phyloP scores from a whole-genome alignment of 1,284 basidiomycete species.

The Vanrija pseudolonga region DNA sequence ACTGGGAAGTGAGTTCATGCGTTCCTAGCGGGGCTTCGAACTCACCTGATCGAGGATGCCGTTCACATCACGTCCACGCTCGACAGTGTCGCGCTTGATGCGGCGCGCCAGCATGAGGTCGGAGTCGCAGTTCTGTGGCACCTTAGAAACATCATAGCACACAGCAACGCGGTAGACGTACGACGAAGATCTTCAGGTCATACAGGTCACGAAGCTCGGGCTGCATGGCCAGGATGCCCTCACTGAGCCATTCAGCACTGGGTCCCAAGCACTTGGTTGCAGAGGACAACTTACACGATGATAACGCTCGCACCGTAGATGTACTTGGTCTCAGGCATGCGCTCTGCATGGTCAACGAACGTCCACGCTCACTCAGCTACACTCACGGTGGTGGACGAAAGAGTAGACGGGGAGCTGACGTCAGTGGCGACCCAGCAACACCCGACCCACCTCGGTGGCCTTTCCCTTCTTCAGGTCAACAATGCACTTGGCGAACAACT shows the following conservation, averaged over 20 bases:
- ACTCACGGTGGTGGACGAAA: conserved; percentile 72
- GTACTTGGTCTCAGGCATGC: conserved; percentile 79
- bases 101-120: conserved; percentile 95
- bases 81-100: conserved; percentile 79
- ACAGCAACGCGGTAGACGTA: conserved; percentile 53
- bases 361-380: neutral
- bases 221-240: conserved; percentile 88
- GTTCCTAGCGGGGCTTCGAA: neutral
- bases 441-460: conserved; percentile 45
- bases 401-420: conserved; percentile 81
- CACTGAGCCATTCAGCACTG: too few relatives aligned
- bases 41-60: conserved; percentile 78
- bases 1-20: conserved; percentile 16
- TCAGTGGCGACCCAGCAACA: neutral
- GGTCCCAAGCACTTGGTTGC: conserved; percentile 7
- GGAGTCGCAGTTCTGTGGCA: conserved; percentile 65
- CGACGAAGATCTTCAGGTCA: conserved; percentile 73
- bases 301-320: conserved; percentile 94
- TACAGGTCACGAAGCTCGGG: conserved; percentile 72
- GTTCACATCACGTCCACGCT: conserved; percentile 78
- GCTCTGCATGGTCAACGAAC: conserved; percentile 49
- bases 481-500: conserved; percentile 78
- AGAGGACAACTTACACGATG: conserved; percentile 58
- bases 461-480: conserved; percentile 75
- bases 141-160: conserved; percentile 39